Evolutionary conservation across 768 basidiomycete species (phyloP), one percentile per base, ranked within the genome.

Genomic region (Boletellus emodensis): DNA sequence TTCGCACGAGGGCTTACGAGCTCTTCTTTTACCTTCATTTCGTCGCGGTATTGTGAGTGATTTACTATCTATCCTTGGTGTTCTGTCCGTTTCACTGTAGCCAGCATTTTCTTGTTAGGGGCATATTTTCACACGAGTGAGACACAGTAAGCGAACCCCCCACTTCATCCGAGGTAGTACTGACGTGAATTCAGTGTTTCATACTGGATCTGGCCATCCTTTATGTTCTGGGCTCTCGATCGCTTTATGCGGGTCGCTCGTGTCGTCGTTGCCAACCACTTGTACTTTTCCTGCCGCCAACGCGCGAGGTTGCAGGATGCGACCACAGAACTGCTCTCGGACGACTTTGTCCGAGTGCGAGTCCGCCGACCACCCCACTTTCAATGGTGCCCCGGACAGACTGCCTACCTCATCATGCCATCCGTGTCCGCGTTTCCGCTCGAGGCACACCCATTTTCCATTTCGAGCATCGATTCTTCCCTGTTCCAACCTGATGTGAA

Each of bases 391-490:
- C 72, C 83, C 0, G 83, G 83, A 8, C 83, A 84, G 62, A 71
- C 73, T 33, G 76, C 72, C 0, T 83, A 75, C 55, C 66, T 84
- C 18, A 72, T 68, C 10, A 66, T 83, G 55, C 80, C 81, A 4
- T 57, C 69, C 1, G 67, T 80, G 6, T 77, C 77, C 11, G 44
- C 46, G 0, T 60, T 72, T 24, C 75, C 77, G 6, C 72, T 77
- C 28, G 78, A 84, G 61, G 64, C 78, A 0, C 83, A 84, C 52
- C 83, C 83, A 2, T 84, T 85, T 64, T 82, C 83, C 0, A 83
- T 84, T 48, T 70, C 79, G 6, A 77, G 68, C n/a, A 59, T 75
- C 8, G 68, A 73, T 40, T 59, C 61, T 12, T 3, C 45, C 13
- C 12, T 60, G 5, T 63, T 66, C 51, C 51, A 28, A 1, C 51